These are phyloP conservation scores for Phytophthora megakarya DNA, from an alignment of 352 stramenopile species.

Conservation along the genomic window DNA sequence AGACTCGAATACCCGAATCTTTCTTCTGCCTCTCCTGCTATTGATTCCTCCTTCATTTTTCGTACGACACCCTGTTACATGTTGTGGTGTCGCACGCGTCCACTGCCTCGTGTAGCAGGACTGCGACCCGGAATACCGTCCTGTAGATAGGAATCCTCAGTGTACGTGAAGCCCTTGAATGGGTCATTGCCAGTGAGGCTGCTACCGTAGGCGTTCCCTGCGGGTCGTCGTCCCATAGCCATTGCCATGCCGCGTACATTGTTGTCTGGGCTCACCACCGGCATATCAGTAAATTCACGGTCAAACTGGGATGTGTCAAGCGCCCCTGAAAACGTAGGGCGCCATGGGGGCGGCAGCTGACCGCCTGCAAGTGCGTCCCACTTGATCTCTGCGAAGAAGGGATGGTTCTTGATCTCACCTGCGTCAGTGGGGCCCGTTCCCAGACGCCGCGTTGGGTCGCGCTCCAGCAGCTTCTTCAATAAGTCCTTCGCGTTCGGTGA, in stretches of 20 bases:
- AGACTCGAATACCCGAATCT: conserved; percentile 23
- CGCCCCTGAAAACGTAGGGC: conserved; percentile 90
- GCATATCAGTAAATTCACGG: conserved; percentile 97
- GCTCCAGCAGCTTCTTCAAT: conserved; percentile 92
- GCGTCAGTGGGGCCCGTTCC: conserved; percentile 88
- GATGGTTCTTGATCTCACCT: conserved; percentile 82
- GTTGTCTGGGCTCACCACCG: conserved; percentile 92
- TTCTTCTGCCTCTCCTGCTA: conserved; percentile 23
- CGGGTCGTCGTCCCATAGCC: conserved; percentile 46
- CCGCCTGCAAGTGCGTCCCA: conserved; percentile 67
- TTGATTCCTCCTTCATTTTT: conserved; percentile 25
- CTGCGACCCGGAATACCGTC: conserved; percentile 51
- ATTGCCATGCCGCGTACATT: conserved; percentile 65
- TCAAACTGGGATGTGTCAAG: conserved; percentile 99
- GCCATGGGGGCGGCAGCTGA: conserved; percentile 89
- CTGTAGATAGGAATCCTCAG: conserved; percentile 79
- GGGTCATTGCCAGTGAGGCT: conserved; percentile 68
- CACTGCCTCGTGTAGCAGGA: conserved; percentile 24
- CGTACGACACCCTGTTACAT: conserved; percentile 31
- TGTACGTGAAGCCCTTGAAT: conserved; percentile 89
- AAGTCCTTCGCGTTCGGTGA: conserved; percentile 84
- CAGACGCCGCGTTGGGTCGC: conserved; percentile 93
- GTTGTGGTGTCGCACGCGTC: conserved; percentile 38
- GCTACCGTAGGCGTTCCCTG: conserved; percentile 48
- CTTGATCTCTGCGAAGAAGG: conserved; percentile 83